A percentile compares a stretch with the other conserved stretches of the same genome.
These are phyloP conservation scores for Karstenula rhodostoma DNA, from an alignment of 2,329 filamentous ascomycete genomes.

Conservation along the genomic window DNA sequence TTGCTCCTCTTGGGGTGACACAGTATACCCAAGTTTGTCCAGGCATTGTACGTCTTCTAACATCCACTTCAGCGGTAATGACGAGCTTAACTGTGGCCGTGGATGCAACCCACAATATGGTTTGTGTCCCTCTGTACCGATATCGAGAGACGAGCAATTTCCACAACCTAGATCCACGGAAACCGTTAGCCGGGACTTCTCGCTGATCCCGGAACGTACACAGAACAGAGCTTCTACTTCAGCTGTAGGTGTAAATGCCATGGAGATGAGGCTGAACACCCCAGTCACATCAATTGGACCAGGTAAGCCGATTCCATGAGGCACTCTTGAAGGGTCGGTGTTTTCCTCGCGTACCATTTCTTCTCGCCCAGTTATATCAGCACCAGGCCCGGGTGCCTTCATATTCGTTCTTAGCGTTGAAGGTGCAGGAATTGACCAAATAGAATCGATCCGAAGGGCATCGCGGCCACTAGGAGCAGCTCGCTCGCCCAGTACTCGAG, in stretches of 20 bases:
- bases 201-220: not conserved
- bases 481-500: no score
- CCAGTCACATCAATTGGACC: not conserved
- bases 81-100: not conserved
- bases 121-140: not conserved
- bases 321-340: not conserved
- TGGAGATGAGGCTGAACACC: no score
- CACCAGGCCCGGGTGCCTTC: not conserved
- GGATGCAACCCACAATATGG: constrained; percentile 6
- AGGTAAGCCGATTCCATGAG: not conserved
- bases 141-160: not conserved
- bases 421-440: no score
- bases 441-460: no score
- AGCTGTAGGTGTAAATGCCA: not conserved
- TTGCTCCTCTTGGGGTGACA: no score
- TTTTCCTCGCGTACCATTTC: not conserved
- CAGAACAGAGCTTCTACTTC: not conserved
- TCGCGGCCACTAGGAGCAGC: no score
- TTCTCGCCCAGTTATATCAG: not conserved
- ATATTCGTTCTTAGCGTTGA: no score
- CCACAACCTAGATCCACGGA: not conserved
- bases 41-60: not conserved
- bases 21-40: no score
- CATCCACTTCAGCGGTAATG: not conserved
- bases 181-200: not conserved